These are phyloP conservation scores for Panus rudis DNA, from an alignment of 768 basidiomycete species.

Conservation along the genomic window DNA sequence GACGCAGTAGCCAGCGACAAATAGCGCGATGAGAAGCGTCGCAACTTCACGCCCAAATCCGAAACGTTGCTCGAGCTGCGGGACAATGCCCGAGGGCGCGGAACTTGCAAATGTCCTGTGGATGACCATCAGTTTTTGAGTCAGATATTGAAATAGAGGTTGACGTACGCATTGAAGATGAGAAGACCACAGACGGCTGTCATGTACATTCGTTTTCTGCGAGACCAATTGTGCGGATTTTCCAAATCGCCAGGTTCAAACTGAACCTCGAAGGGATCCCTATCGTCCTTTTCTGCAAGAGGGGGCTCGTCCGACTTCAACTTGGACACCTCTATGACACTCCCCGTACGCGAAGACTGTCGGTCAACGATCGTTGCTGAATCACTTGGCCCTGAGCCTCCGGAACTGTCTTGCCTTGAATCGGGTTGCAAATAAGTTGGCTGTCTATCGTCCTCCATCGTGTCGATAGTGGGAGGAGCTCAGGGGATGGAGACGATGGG, in stretches of 20 bases:
- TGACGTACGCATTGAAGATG: slow-evolving; percentile 30
- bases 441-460: too few relatives aligned
- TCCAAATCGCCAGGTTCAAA: slow-evolving; percentile 18
- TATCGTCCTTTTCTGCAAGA: slow-evolving; percentile 17
- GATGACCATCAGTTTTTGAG: neutral
- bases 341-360: too few relatives aligned
- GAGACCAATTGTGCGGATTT: slow-evolving; percentile 20
- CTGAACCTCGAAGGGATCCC: slow-evolving; percentile 18
- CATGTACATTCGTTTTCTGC: slow-evolving; percentile 18
- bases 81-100: neutral
- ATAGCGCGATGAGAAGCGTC: slow-evolving; percentile 48
- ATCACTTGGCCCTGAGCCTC: too few relatives aligned
- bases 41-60: slow-evolving; percentile 41
- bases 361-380: too few relatives aligned
- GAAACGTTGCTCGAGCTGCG: slow-evolving; percentile 24
- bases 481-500: too few relatives aligned
- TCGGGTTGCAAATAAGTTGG: too few relatives aligned
- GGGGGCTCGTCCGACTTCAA: too few relatives aligned
- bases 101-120: neutral
- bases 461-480: too few relatives aligned
- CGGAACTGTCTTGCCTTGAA: too few relatives aligned
- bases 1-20: slow-evolving; percentile 54
- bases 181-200: slow-evolving; percentile 18
- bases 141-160: neutral
- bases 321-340: too few relatives aligned